Percentiles rank a stretch among this genome's conserved stretches.
phyloP scores from a whole-genome alignment of 129 eudicot genomes.

The Lactuca saligna region DNA sequence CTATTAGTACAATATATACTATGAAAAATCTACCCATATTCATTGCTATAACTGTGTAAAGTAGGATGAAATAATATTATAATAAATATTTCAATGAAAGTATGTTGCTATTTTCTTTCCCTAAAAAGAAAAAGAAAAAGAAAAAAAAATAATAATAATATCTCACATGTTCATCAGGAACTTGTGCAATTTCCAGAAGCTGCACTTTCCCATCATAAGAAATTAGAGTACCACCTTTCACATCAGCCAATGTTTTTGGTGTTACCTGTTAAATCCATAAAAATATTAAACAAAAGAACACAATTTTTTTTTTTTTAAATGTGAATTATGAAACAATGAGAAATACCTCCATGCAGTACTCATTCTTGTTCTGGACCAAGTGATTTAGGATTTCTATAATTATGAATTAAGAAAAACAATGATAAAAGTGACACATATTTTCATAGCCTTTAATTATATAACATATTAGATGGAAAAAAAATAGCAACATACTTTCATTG shows the following conservation, averaged over 20 bases:
- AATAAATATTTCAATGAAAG: too few species aligned
- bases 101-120: too few species aligned
- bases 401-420: slow-evolving; percentile 49
- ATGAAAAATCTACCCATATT: too few species aligned
- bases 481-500: neutral
- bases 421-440: neutral
- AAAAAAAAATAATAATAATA: slow-evolving; percentile 4
- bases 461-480: neutral
- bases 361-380: slow-evolving; percentile 88
- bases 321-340: neutral
- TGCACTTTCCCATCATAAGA: slow-evolving; percentile 96
- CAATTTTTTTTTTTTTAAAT: neutral
- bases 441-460: neutral
- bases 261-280: slow-evolving; percentile 68
- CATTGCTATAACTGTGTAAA: too few species aligned
- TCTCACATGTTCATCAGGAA: slow-evolving; percentile 76
- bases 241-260: slow-evolving; percentile 98
- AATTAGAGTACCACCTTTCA: slow-evolving; percentile 96
- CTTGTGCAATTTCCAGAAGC: slow-evolving; percentile 94
- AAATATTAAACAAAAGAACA: slow-evolving; percentile 12
- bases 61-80: too few species aligned
- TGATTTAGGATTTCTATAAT: slow-evolving; percentile 82
- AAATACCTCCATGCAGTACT: slow-evolving; percentile 98
- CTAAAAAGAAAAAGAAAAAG: neutral
- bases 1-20: too few species aligned